Base-by-base conservation (phyloP, 768 basidiomycete species). In the Suillus subalutaceus region DNA sequence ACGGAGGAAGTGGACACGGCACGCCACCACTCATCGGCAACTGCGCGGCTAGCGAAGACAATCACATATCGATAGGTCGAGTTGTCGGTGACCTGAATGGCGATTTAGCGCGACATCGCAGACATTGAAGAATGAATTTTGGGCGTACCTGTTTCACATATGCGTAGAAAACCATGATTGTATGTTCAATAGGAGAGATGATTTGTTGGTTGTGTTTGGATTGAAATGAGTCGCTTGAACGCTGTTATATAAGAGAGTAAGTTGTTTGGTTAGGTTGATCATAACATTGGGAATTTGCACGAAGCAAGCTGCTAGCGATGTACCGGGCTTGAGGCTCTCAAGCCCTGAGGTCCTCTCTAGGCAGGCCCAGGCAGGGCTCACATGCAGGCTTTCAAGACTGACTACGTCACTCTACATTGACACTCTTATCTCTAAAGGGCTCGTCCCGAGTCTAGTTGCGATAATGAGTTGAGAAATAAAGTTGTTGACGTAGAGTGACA, bases 1-100 rank as follows among this genome's bases (percentile, higher is more conserved):
- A 20, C 4, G 10, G 18, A 5, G 32, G 53, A 32, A 55, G 71
- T 53, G 52, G 52, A 68, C 26, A 76, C 61, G 30, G 65, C 55
- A 23, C 73, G 65, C 72, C 67, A 76, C 73, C 74, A 76, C 18
- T 71, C 68, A 60, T 75, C 71, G 41, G 75, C 74, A 15, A 70
- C 65, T 23, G 64, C 69, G 30, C 69, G 64, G 18, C 63, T 65
- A 6, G 64, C 62, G 41, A 75, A 77, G 15, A 64, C 66, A 59
- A 72, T 68, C 18, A 75, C 23, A 64, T 68, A 72, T 46, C 73
- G 72, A 18, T 32, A 52, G 53, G 18, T 9, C 16, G 30, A 55
- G 30, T 55, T 18, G 26, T 8, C 3, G 4, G 18, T 55, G 30
- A 55, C 30, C 53, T 55, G 2, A 18, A 18, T 30, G 30, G 2